Evolutionary conservation across 2,329 filamentous ascomycete genomes (phyloP).

Genomic region (Calonectria henricotiae): DNA sequence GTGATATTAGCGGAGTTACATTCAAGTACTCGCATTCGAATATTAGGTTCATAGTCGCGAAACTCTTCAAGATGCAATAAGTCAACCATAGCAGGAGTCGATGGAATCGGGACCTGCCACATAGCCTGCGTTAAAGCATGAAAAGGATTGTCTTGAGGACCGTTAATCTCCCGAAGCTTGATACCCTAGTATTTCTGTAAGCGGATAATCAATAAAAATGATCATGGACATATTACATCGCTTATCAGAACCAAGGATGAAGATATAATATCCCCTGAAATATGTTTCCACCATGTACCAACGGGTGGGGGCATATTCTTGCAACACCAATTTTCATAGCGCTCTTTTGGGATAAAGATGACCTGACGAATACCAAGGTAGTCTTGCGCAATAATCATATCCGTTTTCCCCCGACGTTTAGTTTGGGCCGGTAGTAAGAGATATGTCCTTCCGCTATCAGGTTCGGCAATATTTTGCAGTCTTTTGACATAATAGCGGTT

Average conservation of each 20-base stretch:
- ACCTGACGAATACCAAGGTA: neutral
- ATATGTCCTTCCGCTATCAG: neutral
- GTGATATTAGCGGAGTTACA: neutral
- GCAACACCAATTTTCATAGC: neutral
- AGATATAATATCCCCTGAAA: neutral
- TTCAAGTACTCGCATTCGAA: neutral
- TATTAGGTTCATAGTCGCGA: neutral
- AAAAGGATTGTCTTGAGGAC: neutral
- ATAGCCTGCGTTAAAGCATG: neutral
- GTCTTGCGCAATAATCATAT: neutral
- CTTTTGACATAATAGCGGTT: neutral
- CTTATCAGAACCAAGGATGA: neutral
- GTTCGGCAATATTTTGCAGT: neutral
- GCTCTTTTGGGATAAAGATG: neutral
- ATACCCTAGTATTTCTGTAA: neutral
- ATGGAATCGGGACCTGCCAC: neutral
- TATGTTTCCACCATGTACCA: slow-evolving; percentile 7
- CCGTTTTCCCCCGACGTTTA: neutral
- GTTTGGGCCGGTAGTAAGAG: neutral
- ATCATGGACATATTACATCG: neutral
- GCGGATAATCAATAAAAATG: neutral
- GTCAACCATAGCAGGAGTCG: neutral
- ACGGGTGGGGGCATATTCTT: neutral
- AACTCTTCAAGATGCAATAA: neutral
- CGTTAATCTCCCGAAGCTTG: neutral